These are phyloP conservation scores for Calocera cornea DNA, from an alignment of 768 basidiomycete species.

Conservation along the genomic window DNA sequence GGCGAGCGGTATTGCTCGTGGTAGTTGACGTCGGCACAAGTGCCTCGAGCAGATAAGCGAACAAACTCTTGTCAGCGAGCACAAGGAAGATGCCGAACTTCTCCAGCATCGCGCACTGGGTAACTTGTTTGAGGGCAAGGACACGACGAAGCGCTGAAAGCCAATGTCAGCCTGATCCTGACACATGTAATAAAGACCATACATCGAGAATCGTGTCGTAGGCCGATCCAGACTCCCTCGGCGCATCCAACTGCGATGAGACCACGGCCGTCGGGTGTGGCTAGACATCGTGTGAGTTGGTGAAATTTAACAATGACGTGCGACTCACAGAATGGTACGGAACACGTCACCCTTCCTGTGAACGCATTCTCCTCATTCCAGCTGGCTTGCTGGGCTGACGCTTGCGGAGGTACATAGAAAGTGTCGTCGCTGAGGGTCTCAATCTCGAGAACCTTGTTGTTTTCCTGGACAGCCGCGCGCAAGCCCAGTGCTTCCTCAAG, in stretches of 20 bases:
- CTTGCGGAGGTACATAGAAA: constrained; percentile 60
- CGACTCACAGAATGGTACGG: constrained; percentile 70
- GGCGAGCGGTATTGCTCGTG: constrained; percentile 51
- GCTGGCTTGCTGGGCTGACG: constrained; percentile 24
- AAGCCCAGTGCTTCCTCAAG: constrained; percentile 77
- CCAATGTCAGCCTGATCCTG: not conserved
- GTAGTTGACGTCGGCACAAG: constrained; percentile 72
- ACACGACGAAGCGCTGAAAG: constrained; percentile 75
- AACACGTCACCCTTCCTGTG: constrained; percentile 82
- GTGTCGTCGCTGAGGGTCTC: constrained; percentile 81
- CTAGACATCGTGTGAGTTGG: constrained; percentile 28
- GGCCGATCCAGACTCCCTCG: constrained; percentile 92
- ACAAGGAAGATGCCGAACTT: constrained; percentile 96
- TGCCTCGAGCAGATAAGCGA: constrained; percentile 92
- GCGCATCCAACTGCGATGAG: constrained; percentile 89
- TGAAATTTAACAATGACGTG: not conserved
- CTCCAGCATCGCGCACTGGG: constrained; percentile 89
- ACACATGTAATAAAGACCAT: constrained; percentile 10
- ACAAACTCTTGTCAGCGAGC: constrained; percentile 81
- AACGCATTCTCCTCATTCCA: constrained; percentile 59
- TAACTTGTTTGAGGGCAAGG: constrained; percentile 83
- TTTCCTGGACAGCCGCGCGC: constrained; percentile 77
- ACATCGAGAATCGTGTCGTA: constrained; percentile 80
- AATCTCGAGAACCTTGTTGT: constrained; percentile 85
- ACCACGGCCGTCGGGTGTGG: constrained; percentile 67